A percentile compares a stretch with the other conserved stretches of the same genome.
These are phyloP conservation scores for Musa troglodytarum DNA, from an alignment of 176 grass and related monocot species.

Conservation along the genomic window DNA sequence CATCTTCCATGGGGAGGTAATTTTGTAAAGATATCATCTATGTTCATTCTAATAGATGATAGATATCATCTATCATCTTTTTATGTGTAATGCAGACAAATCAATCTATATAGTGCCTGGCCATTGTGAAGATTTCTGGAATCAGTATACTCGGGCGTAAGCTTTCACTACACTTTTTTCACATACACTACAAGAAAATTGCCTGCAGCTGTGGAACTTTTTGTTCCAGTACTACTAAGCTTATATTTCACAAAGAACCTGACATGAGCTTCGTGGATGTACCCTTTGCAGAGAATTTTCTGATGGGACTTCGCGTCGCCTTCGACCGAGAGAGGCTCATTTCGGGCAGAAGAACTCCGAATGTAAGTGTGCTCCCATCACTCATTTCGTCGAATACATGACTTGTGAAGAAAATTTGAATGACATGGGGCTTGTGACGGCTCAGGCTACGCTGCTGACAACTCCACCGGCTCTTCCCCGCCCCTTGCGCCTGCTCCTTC, in stretches of 20 bases:
- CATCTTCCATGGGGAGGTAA: slow-evolving; percentile 20
- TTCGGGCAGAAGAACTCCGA: slow-evolving; percentile 60
- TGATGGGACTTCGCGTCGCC: slow-evolving; percentile 66
- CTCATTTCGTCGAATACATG: not conserved
- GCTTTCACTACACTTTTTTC: slow-evolving; percentile 8
- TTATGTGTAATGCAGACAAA: slow-evolving; percentile 25
- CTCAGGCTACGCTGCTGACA: slow-evolving; percentile 39
- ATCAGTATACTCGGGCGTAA: slow-evolving; percentile 87
- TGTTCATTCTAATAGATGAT: slow-evolving; percentile 14
- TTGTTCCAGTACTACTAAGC: not conserved
- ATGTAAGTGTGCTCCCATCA: slow-evolving; percentile 39
- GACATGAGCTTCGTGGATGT: not conserved
- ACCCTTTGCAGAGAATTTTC: slow-evolving; percentile 76
- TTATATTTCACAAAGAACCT: not conserved
- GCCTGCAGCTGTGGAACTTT: not conserved
- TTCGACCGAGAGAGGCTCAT: slow-evolving; percentile 66
- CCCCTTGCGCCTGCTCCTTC: slow-evolving; percentile 16
- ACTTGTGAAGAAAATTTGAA: not conserved
- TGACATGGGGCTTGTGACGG: not conserved
- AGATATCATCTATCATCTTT: too few species aligned
- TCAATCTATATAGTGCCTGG: slow-evolving; percentile 54
- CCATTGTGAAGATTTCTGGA: slow-evolving; percentile 49
- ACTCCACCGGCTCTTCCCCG: slow-evolving; percentile 35
- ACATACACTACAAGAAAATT: not conserved
- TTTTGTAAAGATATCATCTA: slow-evolving; percentile 10